Conservation (phyloP, 2,329 filamentous ascomycete genomes). For the Calonectria crousiana region DNA sequence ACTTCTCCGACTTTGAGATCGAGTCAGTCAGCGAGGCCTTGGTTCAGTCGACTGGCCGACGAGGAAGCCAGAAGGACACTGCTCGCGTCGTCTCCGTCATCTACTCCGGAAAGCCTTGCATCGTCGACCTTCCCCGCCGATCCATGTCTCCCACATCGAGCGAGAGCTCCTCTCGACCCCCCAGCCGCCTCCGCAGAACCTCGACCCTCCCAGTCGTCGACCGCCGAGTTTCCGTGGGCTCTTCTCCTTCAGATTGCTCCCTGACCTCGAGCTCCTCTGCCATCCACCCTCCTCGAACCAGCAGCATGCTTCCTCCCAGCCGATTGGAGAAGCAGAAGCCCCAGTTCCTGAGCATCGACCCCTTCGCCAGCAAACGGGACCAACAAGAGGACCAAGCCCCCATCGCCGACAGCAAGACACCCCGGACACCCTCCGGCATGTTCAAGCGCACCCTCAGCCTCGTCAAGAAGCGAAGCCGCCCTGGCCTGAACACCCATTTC, state of each 20-base stretch:
- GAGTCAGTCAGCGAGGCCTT: conserved; percentile 58
- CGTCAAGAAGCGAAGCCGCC: conserved; percentile 67
- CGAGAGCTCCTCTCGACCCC: conserved; percentile 37
- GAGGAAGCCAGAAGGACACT: conserved; percentile 65
- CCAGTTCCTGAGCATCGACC: conserved; percentile 67
- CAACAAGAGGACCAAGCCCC: conserved; percentile 45
- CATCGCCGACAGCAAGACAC: conserved; percentile 34
- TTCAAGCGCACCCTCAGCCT: conserved; percentile 68
- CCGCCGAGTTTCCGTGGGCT: conserved; percentile 49
- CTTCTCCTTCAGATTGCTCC: conserved; percentile 46
- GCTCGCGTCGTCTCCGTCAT: conserved; percentile 71
- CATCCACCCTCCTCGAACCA: conserved; percentile 56
- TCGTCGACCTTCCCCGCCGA: conserved; percentile 64
- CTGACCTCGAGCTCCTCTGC: conserved; percentile 32
- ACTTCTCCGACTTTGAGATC: conserved; percentile 67
- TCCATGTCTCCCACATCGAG: conserved; percentile 58
- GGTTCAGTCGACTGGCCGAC: conserved; percentile 42
- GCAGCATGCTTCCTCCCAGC: conserved; percentile 54
- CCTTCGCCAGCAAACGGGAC: conserved; percentile 56
- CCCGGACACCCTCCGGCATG: conserved; percentile 58
- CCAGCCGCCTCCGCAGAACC: conserved; percentile 45
- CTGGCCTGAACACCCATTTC: conserved; percentile 55
- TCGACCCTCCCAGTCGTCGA: conserved; percentile 49
- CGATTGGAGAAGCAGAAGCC: conserved; percentile 54
- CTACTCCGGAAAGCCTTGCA: conserved; percentile 69